These are phyloP conservation scores for Exserohilum turcica DNA, from an alignment of 2,329 filamentous ascomycete genomes.

Conservation along the genomic window DNA sequence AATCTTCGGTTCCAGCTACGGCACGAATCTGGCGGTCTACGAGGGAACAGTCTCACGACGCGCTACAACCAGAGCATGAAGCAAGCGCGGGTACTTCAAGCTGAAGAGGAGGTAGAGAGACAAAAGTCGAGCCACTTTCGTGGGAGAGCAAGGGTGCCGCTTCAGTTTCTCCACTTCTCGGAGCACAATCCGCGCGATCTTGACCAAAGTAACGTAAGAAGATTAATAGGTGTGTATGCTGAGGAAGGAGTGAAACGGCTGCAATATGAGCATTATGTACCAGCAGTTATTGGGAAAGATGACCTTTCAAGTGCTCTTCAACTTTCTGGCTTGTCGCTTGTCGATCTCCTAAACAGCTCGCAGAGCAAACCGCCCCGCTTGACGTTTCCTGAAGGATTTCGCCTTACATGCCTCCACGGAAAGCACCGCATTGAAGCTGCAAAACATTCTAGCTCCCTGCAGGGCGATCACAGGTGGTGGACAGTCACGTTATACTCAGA, in stretches of 20 bases:
- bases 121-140: neutral
- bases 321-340: too few relatives aligned
- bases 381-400: neutral
- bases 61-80: neutral
- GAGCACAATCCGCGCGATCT: neutral
- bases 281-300: neutral
- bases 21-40: neutral
- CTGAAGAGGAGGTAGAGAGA: neutral
- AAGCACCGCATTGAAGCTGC: neutral
- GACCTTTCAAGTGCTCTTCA: neutral
- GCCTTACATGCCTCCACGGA: neutral
- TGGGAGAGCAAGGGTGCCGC: neutral
- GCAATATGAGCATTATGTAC: neutral
- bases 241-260: neutral
- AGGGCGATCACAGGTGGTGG: neutral
- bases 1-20: neutral
- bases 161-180: neutral
- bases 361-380: neutral
- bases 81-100: neutral
- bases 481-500: neutral
- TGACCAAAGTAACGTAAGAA: neutral
- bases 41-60: neutral
- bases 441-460: neutral
- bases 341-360: neutral
- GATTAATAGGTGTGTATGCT: neutral